Evolutionary conservation across 1,284 basidiomycete genomes (phyloP).

Genomic region (Bothia castanella): DNA sequence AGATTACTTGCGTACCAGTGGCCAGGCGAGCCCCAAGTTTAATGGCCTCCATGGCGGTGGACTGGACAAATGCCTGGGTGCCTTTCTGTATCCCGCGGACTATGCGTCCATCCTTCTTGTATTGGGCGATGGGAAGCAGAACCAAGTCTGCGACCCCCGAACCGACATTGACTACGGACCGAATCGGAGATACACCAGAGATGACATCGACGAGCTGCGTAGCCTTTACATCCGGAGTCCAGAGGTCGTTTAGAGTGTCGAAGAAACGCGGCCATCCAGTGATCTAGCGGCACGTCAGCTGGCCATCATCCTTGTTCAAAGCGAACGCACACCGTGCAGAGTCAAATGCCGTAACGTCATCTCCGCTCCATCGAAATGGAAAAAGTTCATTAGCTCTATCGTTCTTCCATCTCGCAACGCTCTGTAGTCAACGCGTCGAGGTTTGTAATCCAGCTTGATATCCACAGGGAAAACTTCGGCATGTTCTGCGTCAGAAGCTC

Average conservation of each 20-base stretch:
- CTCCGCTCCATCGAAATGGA: constrained; percentile 98
- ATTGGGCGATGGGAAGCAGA: constrained; percentile 93
- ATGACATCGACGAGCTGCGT: constrained; percentile 97
- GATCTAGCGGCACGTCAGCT: constrained; percentile 50
- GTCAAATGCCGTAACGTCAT: constrained; percentile 96
- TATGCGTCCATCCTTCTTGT: constrained; percentile 93
- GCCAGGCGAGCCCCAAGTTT: constrained; percentile 93
- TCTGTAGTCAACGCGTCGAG: constrained; percentile 91
- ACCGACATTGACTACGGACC: constrained; percentile 94
- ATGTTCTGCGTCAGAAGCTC: constrained; percentile 52
- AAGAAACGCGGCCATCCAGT: constrained; percentile 87
- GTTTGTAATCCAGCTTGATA: constrained; percentile 97
- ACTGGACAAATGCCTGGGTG: constrained; percentile 87
- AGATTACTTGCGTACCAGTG: constrained; percentile 94
- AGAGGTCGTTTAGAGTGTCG: constrained; percentile 90
- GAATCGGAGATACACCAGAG: constrained; percentile 94
- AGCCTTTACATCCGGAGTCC: constrained; percentile 99
- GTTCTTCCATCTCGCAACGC: constrained; percentile 90
- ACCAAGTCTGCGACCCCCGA: constrained; percentile 95
- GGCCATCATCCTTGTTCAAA: not conserved
- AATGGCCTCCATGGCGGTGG: constrained; percentile 92
- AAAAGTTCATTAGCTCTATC: constrained; percentile 99
- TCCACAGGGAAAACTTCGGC: constrained; percentile 88
- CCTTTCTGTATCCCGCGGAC: constrained; percentile 93
- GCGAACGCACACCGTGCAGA: constrained; percentile 72